Base-by-base conservation (phyloP, 2,329 filamentous ascomycete genomes). In the Laburnicola sp. region DNA sequence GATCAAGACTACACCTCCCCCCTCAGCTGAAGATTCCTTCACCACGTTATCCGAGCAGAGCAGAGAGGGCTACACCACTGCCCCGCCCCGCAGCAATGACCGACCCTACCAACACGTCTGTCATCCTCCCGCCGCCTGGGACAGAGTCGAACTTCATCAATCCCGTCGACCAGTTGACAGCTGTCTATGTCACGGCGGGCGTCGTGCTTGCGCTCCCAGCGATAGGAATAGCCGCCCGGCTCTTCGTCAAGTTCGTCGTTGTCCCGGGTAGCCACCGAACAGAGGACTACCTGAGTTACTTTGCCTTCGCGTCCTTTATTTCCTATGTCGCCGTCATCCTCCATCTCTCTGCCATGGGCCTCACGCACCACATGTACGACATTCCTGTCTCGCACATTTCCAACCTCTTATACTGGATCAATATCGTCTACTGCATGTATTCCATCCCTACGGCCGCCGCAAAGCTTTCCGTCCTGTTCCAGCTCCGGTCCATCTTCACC, bases 261-360 rank as follows among this genome's bases (percentile, higher is more conserved):
- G 32, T 45, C 16, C 10, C 30, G 25, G 25, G 42, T 30, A 45
- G 26, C 10, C 30, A 32, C 42, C 42, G 30, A 23, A 35, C n/a
- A 6, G 42, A 45, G 32, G 42, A 45, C 25, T 23, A 23, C 31
- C 31, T 45, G 25, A 32, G 42, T 30, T 45, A 45, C 42, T 25
- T 36, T 26, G 42, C 42, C 42, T 45, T 5, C 26, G 31, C 25
- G 6, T 28, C 42, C 31, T 32, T 45, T 28, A 16, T 45, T 22
- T 28, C 28, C 11, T 30, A 45, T 21, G 30, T 16, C 31, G 21
- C 42, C 16, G 25, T 45, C 30, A 30, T 45, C 22, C 25, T 45
- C 23, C 25, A 45, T 30, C 25, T 28, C 32, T 6, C 30, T 32
- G 27, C 16, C 4, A 45, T 36, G 21, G 42, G 42, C 16, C 25